Evolutionary conservation across 495 filamentous ascomycete species (phyloP).

Genomic region (Daldinia decipiens): DNA sequence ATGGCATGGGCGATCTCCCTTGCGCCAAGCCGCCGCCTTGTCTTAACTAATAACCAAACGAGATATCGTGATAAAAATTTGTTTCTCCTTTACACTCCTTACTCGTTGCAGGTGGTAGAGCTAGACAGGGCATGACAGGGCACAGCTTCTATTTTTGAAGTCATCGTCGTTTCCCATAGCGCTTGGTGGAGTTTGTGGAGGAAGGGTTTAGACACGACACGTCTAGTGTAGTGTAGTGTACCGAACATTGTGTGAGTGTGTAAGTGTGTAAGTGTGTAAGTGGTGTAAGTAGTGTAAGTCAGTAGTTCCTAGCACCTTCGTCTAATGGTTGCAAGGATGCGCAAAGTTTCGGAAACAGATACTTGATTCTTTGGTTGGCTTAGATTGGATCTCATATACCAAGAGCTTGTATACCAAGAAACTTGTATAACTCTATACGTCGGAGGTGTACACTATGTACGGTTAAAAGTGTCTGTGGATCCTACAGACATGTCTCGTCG

Average conservation of each 20-base stretch:
- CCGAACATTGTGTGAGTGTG: too few relatives aligned
- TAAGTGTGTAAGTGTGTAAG: too few relatives aligned
- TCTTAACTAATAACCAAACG: conserved; percentile 15
- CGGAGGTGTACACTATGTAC: conserved; percentile 13
- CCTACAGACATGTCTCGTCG: conserved; percentile 25
- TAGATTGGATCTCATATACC: conserved; percentile 10
- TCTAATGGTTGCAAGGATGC: conserved; percentile 1
- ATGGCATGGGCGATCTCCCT: conserved; percentile 35
- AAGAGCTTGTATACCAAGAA: neutral
- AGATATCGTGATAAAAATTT: conserved; percentile 22
- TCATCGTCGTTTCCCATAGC: conserved; percentile 22
- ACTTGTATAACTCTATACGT: conserved; percentile 15
- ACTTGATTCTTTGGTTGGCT: conserved; percentile 6
- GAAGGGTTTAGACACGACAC: neutral
- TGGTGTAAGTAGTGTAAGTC: too few relatives aligned
- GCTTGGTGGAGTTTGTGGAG: conserved; percentile 9
- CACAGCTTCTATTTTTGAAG: conserved; percentile 39
- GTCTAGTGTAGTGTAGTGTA: neutral
- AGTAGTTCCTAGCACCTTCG: conserved; percentile 2
- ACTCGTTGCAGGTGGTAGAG: conserved; percentile 6
- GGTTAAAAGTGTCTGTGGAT: conserved; percentile 32
- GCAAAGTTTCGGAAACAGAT: neutral
- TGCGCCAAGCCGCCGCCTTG: conserved; percentile 38
- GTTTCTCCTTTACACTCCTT: conserved; percentile 27
- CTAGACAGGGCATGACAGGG: conserved; percentile 9